These are phyloP conservation scores for Setaria italica DNA, from an alignment of 202 grass and related monocot genomes.

Conservation along the genomic window DNA sequence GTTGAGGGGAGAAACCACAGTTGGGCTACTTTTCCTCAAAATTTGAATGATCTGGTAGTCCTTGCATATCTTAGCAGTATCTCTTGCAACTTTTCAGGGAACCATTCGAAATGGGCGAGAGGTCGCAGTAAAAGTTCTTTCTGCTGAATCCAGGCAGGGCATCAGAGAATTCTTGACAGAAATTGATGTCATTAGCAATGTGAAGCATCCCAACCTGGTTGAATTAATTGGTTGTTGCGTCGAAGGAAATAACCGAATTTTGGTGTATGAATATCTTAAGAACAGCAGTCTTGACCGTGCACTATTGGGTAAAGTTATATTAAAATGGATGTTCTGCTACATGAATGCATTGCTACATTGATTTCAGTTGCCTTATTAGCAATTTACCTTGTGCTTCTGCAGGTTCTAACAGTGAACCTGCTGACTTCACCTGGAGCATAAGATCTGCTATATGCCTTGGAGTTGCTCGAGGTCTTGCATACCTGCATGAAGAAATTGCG, in stretches of 20 bases:
- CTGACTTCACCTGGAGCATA: constrained; percentile 71
- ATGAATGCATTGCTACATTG: background rate
- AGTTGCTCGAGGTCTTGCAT: constrained; percentile 70
- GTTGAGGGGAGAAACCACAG: background rate
- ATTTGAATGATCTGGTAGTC: background rate
- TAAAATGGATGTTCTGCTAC: background rate
- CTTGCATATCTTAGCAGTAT: background rate
- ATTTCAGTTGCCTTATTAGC: background rate
- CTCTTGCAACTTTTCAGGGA: constrained; percentile 57
- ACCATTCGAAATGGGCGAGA: constrained; percentile 59
- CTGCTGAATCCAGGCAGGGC: constrained; percentile 92
- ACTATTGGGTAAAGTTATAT: constrained; percentile 64
- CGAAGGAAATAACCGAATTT: constrained; percentile 73
- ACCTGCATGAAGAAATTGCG: constrained; percentile 83
- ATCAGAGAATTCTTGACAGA: constrained; percentile 93
- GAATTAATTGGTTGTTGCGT: constrained; percentile 92
- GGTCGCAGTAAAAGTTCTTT: constrained; percentile 86
- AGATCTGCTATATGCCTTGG: constrained; percentile 79
- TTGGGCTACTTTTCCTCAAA: background rate
- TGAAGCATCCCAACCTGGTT: constrained; percentile 93
- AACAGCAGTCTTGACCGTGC: constrained; percentile 86
- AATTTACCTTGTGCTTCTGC: constrained; percentile 10
- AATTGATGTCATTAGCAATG: constrained; percentile 83
- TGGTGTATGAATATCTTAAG: constrained; percentile 88
- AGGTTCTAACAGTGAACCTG: constrained; percentile 76